Evolutionary conservation across 495 filamentous ascomycete genomes (phyloP).

Genomic region (Penicillium tannophilum): DNA sequence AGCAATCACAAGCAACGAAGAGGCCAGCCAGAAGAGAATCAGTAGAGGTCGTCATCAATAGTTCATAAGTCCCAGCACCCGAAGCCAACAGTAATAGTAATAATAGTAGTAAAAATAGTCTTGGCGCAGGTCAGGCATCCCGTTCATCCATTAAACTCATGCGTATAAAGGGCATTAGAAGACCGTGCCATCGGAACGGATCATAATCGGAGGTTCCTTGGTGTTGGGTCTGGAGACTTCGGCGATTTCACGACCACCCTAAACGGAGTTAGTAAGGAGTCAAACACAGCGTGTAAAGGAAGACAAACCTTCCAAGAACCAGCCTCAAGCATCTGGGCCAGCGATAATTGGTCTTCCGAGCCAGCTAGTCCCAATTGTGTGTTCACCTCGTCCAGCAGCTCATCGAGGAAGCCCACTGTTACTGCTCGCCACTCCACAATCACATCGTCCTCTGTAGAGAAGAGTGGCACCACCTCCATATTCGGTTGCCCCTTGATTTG

Average conservation of each 20-base stretch:
- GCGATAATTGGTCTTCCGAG: constrained; percentile 50
- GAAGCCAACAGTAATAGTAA: constrained; percentile 12
- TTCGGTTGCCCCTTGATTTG: constrained; percentile 72
- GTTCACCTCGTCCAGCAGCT: constrained; percentile 64
- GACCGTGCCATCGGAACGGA: constrained; percentile 93
- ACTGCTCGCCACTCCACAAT: constrained; percentile 72
- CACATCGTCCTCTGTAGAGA: constrained; percentile 65
- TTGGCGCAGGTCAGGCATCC: constrained; percentile 37
- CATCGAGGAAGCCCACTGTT: constrained; percentile 68
- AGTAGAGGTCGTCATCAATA: constrained; percentile 38
- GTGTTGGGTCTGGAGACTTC: constrained; percentile 96
- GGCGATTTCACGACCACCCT: constrained; percentile 95
- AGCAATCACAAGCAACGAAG: constrained; percentile 14
- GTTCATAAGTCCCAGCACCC: constrained; percentile 39
- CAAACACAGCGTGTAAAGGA: neutral
- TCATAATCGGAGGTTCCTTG: constrained; percentile 95
- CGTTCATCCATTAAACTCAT: constrained; percentile 31
- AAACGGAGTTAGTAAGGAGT: constrained; percentile 29
- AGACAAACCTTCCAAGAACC: constrained; percentile 77
- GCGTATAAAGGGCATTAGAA: constrained; percentile 60
- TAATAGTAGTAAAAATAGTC: constrained; percentile 17
- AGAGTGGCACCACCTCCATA: constrained; percentile 66
- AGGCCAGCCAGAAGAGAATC: constrained; percentile 21
- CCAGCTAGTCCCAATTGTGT: constrained; percentile 55
- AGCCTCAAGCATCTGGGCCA: constrained; percentile 72